phyloP scores from a whole-genome alignment of 2,329 filamentous ascomycete species.

The Cladosporium halotolerans region DNA sequence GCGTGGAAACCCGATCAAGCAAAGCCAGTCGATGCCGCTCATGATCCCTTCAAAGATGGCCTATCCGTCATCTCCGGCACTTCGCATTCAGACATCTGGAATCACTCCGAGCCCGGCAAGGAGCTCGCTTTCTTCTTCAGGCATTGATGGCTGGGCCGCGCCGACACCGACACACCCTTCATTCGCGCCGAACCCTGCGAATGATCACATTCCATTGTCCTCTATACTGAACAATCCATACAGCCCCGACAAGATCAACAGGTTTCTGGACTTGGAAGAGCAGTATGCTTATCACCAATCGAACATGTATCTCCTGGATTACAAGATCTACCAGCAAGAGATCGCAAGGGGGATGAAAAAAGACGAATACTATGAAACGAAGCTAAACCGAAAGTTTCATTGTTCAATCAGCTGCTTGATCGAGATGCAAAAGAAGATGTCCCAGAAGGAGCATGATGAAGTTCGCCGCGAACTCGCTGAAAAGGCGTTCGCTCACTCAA shows the following conservation, averaged over 20 bases:
- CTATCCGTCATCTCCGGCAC: too few species aligned
- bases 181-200: neutral
- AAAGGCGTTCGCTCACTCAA: neutral
- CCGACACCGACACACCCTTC: neutral
- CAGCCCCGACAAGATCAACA: neutral
- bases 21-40: slow-evolving; percentile 6
- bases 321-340: neutral
- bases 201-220: neutral
- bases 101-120: too few species aligned
- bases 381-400: neutral
- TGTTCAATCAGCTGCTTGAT: neutral
- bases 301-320: neutral
- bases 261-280: neutral
- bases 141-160: neutral
- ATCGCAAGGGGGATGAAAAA: neutral
- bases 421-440: slow-evolving; percentile 9
- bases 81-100: too few species aligned
- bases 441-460: slow-evolving; percentile 15
- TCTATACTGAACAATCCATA: neutral
- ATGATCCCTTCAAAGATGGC: neutral
- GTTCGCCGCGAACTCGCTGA: slow-evolving; percentile 5
- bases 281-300: neutral
- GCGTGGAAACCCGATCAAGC: neutral
- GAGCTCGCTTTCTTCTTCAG: neutral
- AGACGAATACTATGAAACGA: neutral